phyloP scores from a whole-genome alignment of 345 rosid genomes.

The Aurinia saxatilis region DNA sequence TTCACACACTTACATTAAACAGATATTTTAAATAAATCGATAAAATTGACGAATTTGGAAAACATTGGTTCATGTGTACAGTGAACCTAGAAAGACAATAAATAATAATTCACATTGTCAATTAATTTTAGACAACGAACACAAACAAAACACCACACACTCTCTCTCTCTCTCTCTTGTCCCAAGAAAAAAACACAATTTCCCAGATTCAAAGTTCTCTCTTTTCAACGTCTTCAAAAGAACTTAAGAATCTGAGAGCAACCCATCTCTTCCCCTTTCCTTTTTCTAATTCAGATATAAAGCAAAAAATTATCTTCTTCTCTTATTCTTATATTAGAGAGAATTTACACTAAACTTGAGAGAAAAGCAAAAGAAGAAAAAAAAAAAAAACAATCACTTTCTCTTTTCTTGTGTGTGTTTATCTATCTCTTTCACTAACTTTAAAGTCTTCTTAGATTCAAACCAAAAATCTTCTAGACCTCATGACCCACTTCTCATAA shows the following conservation, averaged over 20 bases:
- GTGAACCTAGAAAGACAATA: neutral
- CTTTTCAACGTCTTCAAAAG: conserved; percentile 19
- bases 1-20: neutral
- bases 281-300: no score
- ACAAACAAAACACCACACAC: conserved; percentile 16
- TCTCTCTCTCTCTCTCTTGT: conserved; percentile 3
- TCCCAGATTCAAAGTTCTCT: conserved; percentile 23
- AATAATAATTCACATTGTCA: neutral
- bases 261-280: no score
- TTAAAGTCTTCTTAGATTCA: conserved; percentile 19
- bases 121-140: conserved; percentile 8
- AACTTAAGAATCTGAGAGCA: neutral
- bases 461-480: conserved; percentile 16
- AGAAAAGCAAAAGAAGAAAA: conserved; percentile 19
- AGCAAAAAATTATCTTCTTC: neutral
- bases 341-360: neutral
- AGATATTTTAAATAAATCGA: neutral
- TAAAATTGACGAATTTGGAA: neutral
- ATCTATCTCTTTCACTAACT: conserved; percentile 21
- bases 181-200: conserved; percentile 26
- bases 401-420: conserved; percentile 2
- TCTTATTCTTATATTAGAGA: neutral
- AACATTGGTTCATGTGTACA: conserved; percentile 13
- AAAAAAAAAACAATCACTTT: conserved; percentile 9
- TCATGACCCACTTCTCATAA: conserved; percentile 13